These are phyloP conservation scores for Collariella sp. DNA, from an alignment of 495 filamentous ascomycete genomes.

Conservation along the genomic window DNA sequence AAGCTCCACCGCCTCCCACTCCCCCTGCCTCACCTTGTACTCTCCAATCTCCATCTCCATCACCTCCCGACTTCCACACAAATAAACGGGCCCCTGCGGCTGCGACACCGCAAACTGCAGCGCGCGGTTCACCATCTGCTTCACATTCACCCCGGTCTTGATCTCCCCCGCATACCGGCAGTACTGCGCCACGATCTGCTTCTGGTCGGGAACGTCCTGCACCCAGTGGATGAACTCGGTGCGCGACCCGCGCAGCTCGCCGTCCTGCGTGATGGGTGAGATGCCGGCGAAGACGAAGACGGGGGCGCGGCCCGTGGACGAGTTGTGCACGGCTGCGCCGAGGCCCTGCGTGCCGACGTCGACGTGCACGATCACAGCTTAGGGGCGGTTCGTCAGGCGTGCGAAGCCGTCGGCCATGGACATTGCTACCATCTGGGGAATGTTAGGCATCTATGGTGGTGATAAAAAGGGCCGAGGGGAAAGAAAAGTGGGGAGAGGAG, in stretches of 20 bases:
- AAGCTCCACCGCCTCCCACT: conserved; percentile 69
- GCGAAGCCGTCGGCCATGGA: conserved; percentile 97
- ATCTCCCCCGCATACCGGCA: conserved; percentile 88
- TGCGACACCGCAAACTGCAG: conserved; percentile 76
- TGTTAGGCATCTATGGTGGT: conserved; percentile 5
- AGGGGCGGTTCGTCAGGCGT: conserved; percentile 72
- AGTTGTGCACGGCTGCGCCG: conserved; percentile 87
- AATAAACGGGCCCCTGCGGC: conserved; percentile 79
- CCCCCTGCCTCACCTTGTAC: conserved; percentile 61
- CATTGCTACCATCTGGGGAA: conserved; percentile 80
- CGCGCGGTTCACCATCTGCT: conserved; percentile 90
- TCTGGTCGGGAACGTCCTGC: conserved; percentile 92
- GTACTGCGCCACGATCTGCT: conserved; percentile 84
- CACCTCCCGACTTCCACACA: conserved; percentile 75
- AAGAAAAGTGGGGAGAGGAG: too few relatives aligned
- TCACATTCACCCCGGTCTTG: conserved; percentile 86
- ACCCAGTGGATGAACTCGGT: conserved; percentile 99
- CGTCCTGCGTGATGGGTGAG: conserved; percentile 82
- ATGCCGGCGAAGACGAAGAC: conserved; percentile 88
- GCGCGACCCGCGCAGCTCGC: conserved; percentile 77
- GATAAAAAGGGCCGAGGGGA: not conserved
- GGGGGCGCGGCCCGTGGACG: conserved; percentile 74
- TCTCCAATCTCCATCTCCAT: conserved; percentile 89
- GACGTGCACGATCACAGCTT: conserved; percentile 91
- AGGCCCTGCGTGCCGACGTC: conserved; percentile 90